A percentile compares a stretch with the other conserved stretches of the same genome.
These are phyloP conservation scores for Blastomyces silverae DNA, from an alignment of 2,329 filamentous ascomycete species.

Conservation along the genomic window DNA sequence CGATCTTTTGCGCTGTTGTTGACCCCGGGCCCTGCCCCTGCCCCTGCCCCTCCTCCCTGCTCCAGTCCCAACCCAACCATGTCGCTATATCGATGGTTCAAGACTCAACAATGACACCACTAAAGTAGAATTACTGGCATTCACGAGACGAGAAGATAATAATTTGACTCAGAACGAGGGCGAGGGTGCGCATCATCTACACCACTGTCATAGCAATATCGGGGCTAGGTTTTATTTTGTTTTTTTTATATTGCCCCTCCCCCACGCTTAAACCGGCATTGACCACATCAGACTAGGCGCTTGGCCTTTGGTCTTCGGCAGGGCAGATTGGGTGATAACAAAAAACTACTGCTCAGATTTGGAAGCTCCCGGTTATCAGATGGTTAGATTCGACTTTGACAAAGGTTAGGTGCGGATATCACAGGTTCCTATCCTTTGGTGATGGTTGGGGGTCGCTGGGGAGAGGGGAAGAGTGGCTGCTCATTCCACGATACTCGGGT, in stretches of 20 bases:
- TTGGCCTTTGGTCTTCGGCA: background rate
- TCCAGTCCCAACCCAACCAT: background rate
- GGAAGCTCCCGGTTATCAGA: background rate
- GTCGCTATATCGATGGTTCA: background rate
- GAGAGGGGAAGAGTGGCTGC: too few relatives aligned
- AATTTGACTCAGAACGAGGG: background rate
- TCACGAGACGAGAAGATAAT: background rate
- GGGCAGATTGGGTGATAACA: background rate
- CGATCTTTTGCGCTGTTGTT: background rate
- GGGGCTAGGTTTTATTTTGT: background rate
- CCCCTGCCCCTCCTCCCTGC: background rate
- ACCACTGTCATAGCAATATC: background rate
- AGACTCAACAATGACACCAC: background rate
- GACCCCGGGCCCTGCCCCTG: too few relatives aligned
- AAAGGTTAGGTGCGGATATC: background rate
- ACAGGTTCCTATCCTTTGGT: background rate
- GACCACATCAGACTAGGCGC: background rate
- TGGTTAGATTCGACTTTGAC: background rate
- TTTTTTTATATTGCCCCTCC: background rate
- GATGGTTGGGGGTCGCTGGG: background rate
- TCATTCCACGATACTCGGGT: background rate
- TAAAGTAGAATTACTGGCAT: background rate
- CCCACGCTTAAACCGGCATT: background rate
- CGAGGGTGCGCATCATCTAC: background rate
- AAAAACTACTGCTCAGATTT: background rate